phyloP scores from a whole-genome alignment of 1,284 basidiomycete genomes.

The Malassezia pachydermatis region DNA sequence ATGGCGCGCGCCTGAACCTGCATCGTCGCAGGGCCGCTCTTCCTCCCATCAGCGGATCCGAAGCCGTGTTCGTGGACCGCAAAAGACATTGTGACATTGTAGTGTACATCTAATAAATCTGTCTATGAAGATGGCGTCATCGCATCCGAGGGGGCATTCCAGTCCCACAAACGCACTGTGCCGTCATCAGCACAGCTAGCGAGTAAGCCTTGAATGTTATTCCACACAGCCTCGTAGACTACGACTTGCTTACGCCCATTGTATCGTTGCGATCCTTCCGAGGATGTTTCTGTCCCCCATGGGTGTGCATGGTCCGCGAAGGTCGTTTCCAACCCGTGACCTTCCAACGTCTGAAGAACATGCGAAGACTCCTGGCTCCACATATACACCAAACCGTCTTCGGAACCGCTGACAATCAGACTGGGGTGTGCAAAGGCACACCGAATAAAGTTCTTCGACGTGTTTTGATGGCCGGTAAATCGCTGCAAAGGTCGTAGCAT shows the following conservation, averaged over 20 bases:
- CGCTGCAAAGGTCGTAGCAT: constrained; percentile 48
- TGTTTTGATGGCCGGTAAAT: constrained; percentile 53
- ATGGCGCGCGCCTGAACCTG: too few species aligned
- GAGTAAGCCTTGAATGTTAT: constrained; percentile 46
- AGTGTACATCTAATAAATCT: too few species aligned
- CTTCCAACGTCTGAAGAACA: constrained; percentile 44
- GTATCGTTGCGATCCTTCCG: not conserved
- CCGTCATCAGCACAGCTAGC: constrained; percentile 51
- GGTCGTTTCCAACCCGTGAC: constrained; percentile 27
- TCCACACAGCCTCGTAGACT: constrained; percentile 51
- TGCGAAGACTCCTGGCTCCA: constrained; percentile 45
- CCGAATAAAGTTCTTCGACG: constrained; percentile 52
- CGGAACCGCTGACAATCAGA: constrained; percentile 50
- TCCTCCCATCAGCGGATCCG: too few species aligned
- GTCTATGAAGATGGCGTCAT: too few species aligned
- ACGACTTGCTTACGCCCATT: constrained; percentile 17
- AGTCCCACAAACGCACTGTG: constrained; percentile 50
- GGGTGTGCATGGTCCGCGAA: not conserved
- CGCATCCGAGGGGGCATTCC: constrained; percentile 14
- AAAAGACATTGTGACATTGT: too few species aligned
- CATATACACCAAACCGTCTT: constrained; percentile 48
- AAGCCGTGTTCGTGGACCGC: too few species aligned
- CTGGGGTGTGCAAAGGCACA: constrained; percentile 49
- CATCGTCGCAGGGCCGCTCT: too few species aligned
- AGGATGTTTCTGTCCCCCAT: not conserved